These are phyloP conservation scores for Pezizomycotina sp. DNA, from an alignment of 2,329 filamentous ascomycete genomes.

Conservation along the genomic window DNA sequence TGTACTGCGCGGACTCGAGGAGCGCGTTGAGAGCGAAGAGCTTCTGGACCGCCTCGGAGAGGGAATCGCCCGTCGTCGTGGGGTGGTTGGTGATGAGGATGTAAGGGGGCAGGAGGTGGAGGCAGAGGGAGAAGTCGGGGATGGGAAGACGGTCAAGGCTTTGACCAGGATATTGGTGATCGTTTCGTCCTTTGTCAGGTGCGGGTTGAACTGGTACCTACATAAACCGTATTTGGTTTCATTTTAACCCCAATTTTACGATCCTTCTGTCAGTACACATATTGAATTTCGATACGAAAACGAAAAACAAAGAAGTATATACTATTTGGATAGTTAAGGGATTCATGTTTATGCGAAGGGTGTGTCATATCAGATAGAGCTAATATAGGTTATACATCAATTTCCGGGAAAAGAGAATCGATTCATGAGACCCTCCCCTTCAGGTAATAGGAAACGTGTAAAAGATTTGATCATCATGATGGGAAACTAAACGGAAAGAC, in stretches of 20 bases:
- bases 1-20: slow-evolving; percentile 80
- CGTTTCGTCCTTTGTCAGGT: slow-evolving; percentile 89
- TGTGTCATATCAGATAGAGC: slow-evolving; percentile 50
- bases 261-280: slow-evolving; percentile 2
- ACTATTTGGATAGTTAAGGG: background rate
- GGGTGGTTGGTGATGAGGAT: slow-evolving; percentile 42
- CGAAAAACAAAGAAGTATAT: no score
- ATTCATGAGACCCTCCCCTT: slow-evolving; percentile 53
- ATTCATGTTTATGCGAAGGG: slow-evolving; percentile 10
- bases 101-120: slow-evolving; percentile 82
- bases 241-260: no score
- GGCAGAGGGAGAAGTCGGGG: slow-evolving; percentile 79
- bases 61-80: slow-evolving; percentile 44
- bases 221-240: background rate
- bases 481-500: background rate
- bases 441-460: slow-evolving; percentile 99
- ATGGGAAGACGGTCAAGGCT: slow-evolving; percentile 90
- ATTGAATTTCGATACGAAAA: no score
- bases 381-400: slow-evolving; percentile 36
- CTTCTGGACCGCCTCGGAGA: slow-evolving; percentile 82
- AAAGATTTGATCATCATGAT: slow-evolving; percentile 54
- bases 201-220: slow-evolving; percentile 99
- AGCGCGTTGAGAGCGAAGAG: slow-evolving; percentile 69
- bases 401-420: slow-evolving; percentile 29
- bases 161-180: slow-evolving; percentile 99